phyloP scores from a whole-genome alignment of 768 basidiomycete species.

The Exidia glandulosa region DNA sequence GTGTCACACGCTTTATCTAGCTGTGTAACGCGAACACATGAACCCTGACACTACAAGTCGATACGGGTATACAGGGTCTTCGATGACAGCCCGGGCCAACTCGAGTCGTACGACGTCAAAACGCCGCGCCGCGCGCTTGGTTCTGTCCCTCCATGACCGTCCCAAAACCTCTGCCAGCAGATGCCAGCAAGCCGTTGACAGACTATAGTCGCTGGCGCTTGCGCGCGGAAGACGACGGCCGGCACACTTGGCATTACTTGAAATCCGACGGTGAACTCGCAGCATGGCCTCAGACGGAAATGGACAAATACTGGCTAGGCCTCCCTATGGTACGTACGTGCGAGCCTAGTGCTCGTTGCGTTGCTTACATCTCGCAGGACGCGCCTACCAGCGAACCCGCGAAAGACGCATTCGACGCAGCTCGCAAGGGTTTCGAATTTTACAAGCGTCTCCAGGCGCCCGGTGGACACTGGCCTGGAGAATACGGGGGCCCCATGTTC shows the following conservation, averaged over 20 bases:
- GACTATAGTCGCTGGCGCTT: conserved; percentile 76
- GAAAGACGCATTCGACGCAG: conserved; percentile 62
- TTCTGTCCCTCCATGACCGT: too few species aligned
- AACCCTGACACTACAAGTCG: too few species aligned
- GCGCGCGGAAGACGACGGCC: conserved; percentile 60
- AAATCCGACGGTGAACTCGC: conserved; percentile 47
- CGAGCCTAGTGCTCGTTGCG: too few species aligned
- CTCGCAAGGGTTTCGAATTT: conserved; percentile 78
- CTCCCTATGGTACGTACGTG: conserved; percentile 55
- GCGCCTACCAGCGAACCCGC: conserved; percentile 52
- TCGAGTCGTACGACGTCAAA: too few species aligned
- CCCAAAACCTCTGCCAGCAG: too few species aligned
- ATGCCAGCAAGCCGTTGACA: conserved; percentile 51
- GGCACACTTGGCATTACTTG: conserved; percentile 81
- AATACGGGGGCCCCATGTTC: conserved; percentile 91
- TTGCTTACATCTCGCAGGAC: conserved; percentile 39
- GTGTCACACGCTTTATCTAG: too few species aligned
- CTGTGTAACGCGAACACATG: too few species aligned
- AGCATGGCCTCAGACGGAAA: conserved; percentile 64
- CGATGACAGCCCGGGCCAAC: too few species aligned
- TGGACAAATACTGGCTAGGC: conserved; percentile 88
- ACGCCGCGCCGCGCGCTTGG: too few species aligned
- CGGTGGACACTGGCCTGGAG: conserved; percentile 91
- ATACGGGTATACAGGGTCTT: too few species aligned
- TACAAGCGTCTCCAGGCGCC: conserved; percentile 81